These are phyloP conservation scores for Microsporum ferrugineum DNA, from an alignment of 2,329 filamentous ascomycete genomes.

Conservation along the genomic window DNA sequence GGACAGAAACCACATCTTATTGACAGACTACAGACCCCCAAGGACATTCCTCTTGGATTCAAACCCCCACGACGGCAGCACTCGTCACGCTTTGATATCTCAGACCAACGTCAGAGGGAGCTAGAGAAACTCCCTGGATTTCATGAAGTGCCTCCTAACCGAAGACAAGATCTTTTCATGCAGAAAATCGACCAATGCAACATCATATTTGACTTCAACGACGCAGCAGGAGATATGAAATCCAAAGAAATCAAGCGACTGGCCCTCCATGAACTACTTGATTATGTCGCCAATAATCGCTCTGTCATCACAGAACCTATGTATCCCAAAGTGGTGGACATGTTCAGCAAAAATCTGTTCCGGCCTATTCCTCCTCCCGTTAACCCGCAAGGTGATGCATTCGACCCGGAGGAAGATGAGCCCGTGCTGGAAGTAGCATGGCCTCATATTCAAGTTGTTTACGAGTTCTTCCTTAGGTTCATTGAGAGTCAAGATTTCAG, in stretches of 20 bases:
- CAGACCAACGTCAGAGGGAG: constrained; percentile 75
- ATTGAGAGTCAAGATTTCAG: constrained; percentile 99
- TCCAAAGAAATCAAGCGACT: constrained; percentile 98
- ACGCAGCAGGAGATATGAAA: constrained; percentile 97
- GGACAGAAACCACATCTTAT: constrained; percentile 82
- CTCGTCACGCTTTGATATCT: constrained; percentile 95
- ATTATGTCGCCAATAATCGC: constrained; percentile 96
- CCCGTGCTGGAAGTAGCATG: constrained; percentile 95
- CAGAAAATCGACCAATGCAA: constrained; percentile 99
- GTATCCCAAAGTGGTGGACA: constrained; percentile 96
- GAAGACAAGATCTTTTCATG: constrained; percentile 95
- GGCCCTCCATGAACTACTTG: constrained; percentile 86
- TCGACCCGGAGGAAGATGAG: constrained; percentile 96
- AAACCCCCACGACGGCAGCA: constrained; percentile 93
- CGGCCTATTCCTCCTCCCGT: constrained; percentile 92
- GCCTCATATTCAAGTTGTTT: constrained; percentile 98
- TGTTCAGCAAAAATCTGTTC: constrained; percentile 99
- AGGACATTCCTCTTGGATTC: constrained; percentile 90
- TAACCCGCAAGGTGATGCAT: constrained; percentile 95
- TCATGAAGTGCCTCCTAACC: constrained; percentile 90
- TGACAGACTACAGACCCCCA: constrained; percentile 81
- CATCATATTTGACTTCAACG: constrained; percentile 99
- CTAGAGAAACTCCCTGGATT: constrained; percentile 95
- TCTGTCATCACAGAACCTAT: constrained; percentile 98
- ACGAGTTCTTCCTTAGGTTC: constrained; percentile 97